Conservation (phyloP, 169 alveolate genomes). For the Plasmodium knowlesi region DNA sequence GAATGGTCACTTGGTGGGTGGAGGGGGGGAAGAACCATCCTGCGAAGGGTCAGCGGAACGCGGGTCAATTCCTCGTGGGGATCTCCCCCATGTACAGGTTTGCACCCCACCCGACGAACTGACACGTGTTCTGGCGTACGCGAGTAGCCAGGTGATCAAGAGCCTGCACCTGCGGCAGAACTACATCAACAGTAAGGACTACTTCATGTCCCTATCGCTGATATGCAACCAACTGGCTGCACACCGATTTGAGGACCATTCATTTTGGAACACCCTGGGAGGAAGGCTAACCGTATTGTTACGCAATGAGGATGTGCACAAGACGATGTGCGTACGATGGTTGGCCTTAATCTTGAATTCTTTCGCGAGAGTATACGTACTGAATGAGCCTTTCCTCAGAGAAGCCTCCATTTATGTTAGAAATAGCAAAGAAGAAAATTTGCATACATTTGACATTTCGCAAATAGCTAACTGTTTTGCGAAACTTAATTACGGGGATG, state of each 20-base stretch:
- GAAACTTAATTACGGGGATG: slow-evolving; percentile 31
- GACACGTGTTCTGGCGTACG: slow-evolving; percentile 4
- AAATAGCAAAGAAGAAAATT: slow-evolving; percentile 9
- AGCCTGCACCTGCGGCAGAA: slow-evolving; percentile 12
- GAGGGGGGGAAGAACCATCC: background rate
- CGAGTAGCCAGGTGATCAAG: slow-evolving; percentile 36
- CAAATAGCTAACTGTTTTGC: slow-evolving; percentile 44
- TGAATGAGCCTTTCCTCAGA: slow-evolving; percentile 10
- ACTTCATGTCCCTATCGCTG: slow-evolving; percentile 52
- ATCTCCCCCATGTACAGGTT: background rate
- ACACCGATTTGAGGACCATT: background rate
- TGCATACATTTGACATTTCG: slow-evolving; percentile 62
- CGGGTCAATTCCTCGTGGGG: background rate
- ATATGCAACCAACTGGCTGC: slow-evolving; percentile 67
- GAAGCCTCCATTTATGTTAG: background rate
- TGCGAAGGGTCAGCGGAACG: background rate
- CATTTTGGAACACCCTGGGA: slow-evolving; percentile 29
- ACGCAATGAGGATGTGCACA: background rate
- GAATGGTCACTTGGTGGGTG: background rate
- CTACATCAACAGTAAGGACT: slow-evolving; percentile 40
- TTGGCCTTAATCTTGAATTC: slow-evolving; percentile 44
- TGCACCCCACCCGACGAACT: background rate
- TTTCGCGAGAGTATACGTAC: slow-evolving; percentile 22
- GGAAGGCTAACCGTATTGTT: slow-evolving; percentile 5
- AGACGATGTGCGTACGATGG: slow-evolving; percentile 32